Evolutionary conservation across 192 early-diverging fungal genomes (phyloP), one percentile per base, ranked within the genome.

Genomic region (Backusella australiensis): DNA sequence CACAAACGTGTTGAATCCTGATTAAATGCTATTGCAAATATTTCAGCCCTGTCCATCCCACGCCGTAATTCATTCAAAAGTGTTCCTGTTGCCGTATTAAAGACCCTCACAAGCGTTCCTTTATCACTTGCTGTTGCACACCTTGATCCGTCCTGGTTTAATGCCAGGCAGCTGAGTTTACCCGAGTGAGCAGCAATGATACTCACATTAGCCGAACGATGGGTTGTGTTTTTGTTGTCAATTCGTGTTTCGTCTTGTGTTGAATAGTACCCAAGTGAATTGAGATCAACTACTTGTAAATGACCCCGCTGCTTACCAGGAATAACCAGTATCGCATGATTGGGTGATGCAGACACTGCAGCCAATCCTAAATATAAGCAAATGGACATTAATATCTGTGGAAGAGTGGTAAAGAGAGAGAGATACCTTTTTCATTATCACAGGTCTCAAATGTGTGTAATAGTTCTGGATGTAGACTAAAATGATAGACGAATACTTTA

Each of bases 91-190:
- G 86, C 76, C 0, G 92, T 90, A 78, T 95, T 90, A 74, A 94
- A 99, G 17, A 99, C 93, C 19, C 97, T 86, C 52, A 99, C 91
- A 17, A 99, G 85, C 3, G 97, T 99, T 35, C 96, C 97, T 72
- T 94, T 95, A 39, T 94, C 93, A 56, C 91, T 94, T 26, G 96
- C 92, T 44, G 93, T 92, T 38, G 96, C 96, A 38, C 96, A 87
- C 81, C 93, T 93, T 32, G 85, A 82, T 42, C 96, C 96, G 59
- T 93, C 89, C 17, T 82, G 77, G 34, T 94, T 96, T 39, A 96
- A 80, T 2, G 94, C 91, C 17, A 98, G 82, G 56, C 89, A 92
- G 74, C 93, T 91, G 34, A 97, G 83, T 21, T 89, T 83, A 17
- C 92, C 90, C 3, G 90, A 87, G 75, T 98, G 97, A 0, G 96